Base-by-base conservation (phyloP, 2,329 filamentous ascomycete species). In the Diaporthe velutina region DNA sequence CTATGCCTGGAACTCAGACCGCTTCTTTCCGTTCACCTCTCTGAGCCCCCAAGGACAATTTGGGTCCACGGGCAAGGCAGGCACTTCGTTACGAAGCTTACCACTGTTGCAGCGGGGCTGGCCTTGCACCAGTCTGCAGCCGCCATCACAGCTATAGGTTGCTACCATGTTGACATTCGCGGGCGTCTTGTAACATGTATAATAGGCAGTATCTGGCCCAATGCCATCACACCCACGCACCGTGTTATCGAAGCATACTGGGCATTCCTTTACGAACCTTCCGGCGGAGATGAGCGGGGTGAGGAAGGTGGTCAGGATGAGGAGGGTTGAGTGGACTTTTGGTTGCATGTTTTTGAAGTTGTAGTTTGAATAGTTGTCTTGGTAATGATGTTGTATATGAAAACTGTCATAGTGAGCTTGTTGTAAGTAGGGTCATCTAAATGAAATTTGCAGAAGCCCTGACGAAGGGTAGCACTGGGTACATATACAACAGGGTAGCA, bases 91-190 rank as follows among this genome's bases (percentile, higher is more conserved):
- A 8, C 19, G 15, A 17, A 28, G 17, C 15, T 54, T 68, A 22
- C 64, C 64, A 22, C 30, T 68, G 48, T 68, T 54, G 10, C 64
- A 68, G 33, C 64, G 64, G 22, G 64, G 48, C n/a, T 40, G 6
- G 3, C 64, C 64, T 0, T 19, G 12, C 1, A 15, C 25, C 3
- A 54, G 19, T 4, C 48, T 52, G n/a, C 64, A 68, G 4, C 64
- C 64, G 17, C 48, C 64, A 28, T 68, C 64, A 35, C 64, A 68
- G 15, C 33, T 40, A 40, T 25, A 68, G 9, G 45, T 28, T 28
- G 33, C 17, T 28, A 54, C 48, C 33, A 54, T 54, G 33, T 40
- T 9, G 13, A 25, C 64, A 2, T 28, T 30, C 2, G 17, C 17
- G 4, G n/a, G 2, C 15, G 22, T 19, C 10, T 40, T 52, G 48